Conservation (phyloP, 2,329 filamentous ascomycete genomes). For the Calonectria leucothoes region DNA sequence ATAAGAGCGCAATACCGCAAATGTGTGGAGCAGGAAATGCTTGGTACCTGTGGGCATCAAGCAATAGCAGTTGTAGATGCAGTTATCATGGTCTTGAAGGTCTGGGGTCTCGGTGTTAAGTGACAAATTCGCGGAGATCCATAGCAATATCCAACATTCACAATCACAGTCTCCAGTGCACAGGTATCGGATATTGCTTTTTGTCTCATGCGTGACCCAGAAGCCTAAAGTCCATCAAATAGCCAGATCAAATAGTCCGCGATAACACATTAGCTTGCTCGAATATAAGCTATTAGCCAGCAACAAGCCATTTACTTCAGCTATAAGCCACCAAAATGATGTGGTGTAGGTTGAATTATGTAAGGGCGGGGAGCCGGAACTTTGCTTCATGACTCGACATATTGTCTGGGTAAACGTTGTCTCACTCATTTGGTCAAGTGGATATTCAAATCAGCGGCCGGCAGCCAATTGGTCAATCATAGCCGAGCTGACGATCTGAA, state of each 20-base stretch:
- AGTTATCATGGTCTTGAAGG: background rate
- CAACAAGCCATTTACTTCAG: background rate
- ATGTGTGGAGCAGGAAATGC: background rate
- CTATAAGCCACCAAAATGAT: background rate
- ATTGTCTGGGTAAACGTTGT: background rate
- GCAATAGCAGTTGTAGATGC: background rate
- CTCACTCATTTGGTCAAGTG: background rate
- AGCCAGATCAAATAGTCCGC: background rate
- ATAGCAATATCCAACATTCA: background rate
- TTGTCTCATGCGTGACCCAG: too few species aligned
- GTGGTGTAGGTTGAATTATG: background rate
- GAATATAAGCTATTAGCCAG: too few species aligned
- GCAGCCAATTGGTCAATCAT: background rate
- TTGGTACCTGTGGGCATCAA: background rate
- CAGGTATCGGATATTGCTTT: too few species aligned
- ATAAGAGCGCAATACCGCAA: background rate
- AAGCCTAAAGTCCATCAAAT: too few species aligned
- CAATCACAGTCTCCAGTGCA: background rate
- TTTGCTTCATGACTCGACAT: background rate
- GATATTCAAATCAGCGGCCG: background rate
- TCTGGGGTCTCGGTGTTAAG: background rate
- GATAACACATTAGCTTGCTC: background rate
- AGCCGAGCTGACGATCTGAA: background rate
- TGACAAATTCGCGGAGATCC: fast-evolving
- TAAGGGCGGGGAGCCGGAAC: background rate